A percentile compares a stretch with the other conserved stretches of the same genome.
phyloP scores from a whole-genome alignment of 257 asterid genomes.

The Marsdenia floribunda region DNA sequence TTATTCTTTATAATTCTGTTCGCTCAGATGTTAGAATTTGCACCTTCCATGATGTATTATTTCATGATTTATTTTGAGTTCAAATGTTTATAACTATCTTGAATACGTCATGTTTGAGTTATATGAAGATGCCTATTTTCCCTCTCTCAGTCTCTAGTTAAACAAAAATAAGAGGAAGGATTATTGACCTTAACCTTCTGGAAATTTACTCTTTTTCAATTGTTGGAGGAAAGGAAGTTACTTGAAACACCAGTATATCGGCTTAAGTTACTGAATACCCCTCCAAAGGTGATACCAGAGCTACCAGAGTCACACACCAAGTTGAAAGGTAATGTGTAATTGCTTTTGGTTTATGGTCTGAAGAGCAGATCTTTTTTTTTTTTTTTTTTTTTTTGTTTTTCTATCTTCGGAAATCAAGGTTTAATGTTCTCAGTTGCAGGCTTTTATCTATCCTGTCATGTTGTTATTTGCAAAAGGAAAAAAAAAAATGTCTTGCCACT shows the following conservation, averaged over 20 bases:
- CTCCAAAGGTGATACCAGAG: background rate
- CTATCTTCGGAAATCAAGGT: background rate
- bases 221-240: background rate
- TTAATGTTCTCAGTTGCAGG: background rate
- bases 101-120: background rate
- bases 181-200: background rate
- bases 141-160: too few relatives aligned
- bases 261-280: background rate
- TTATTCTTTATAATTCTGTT: background rate
- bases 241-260: background rate
- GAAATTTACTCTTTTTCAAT: background rate
- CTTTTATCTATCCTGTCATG: background rate
- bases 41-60: background rate
- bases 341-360: background rate
- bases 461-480: background rate
- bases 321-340: background rate
- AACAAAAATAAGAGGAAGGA: too few relatives aligned
- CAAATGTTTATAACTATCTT: background rate
- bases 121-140: background rate
- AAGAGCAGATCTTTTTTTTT: too few relatives aligned
- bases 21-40: background rate
- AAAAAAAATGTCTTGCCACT: background rate
- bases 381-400: too few relatives aligned
- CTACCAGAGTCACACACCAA: background rate
- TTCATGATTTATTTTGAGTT: background rate